Percentiles rank a stretch among this genome's conserved stretches.
Conservation (phyloP, 78 protist genomes). For the Polysphondylium violaceum region DNA sequence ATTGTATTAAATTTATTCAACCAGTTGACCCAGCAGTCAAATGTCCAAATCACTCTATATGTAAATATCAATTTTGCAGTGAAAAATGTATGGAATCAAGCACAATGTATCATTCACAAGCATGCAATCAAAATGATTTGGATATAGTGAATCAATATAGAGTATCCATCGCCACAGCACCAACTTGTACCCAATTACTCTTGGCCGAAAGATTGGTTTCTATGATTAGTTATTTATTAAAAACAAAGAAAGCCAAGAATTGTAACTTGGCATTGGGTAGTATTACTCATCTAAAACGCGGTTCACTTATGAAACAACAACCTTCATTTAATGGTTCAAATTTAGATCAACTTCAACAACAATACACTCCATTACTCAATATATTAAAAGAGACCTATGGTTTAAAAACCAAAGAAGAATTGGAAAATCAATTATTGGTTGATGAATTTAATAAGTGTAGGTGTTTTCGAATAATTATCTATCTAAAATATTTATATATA, state of each 20-base stretch:
- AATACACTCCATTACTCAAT: slow-evolving; percentile 28
- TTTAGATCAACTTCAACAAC: slow-evolving; percentile 33
- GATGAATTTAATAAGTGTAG: slow-evolving; percentile 64
- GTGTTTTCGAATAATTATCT: neutral
- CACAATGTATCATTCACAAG: slow-evolving; percentile 19
- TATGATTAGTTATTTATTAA: slow-evolving; percentile 29
- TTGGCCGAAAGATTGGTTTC: slow-evolving; percentile 47
- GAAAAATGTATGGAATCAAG: slow-evolving; percentile 33
- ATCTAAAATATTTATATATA: neutral
- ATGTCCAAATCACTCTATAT: neutral
- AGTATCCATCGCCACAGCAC: slow-evolving; percentile 20
- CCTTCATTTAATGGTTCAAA: slow-evolving; percentile 46
- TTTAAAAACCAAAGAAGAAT: neutral
- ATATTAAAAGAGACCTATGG: slow-evolving; percentile 41
- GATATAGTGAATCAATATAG: slow-evolving; percentile 9
- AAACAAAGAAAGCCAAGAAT: slow-evolving; percentile 24
- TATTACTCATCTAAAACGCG: slow-evolving; percentile 36
- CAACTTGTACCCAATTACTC: slow-evolving; percentile 12
- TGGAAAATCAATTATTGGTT: slow-evolving; percentile 25
- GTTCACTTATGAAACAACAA: slow-evolving; percentile 59
- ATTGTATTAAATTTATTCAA: slow-evolving; percentile 49
- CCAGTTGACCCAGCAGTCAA: neutral
- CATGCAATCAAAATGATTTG: neutral
- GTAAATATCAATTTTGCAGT: slow-evolving; percentile 36
- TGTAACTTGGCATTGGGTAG: slow-evolving; percentile 65